Base-by-base conservation (phyloP, 2,329 filamentous ascomycete species). In the Penicillium vulpinum region DNA sequence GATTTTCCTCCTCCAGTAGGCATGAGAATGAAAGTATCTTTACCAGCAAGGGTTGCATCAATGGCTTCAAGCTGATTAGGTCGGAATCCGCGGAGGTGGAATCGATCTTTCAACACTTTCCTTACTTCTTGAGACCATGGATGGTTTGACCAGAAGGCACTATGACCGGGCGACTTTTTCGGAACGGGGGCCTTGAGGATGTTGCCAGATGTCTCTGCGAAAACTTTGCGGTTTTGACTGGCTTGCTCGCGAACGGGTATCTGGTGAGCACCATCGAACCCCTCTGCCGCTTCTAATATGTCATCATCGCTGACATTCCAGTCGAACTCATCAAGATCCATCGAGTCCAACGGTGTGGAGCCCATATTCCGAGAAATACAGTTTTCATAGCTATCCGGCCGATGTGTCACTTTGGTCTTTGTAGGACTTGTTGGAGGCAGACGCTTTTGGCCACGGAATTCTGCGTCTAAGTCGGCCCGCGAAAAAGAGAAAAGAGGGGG, bases 1-100 rank as follows among this genome's bases (percentile, higher is more conserved):
- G 93, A 97, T 72, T 99, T 99, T 40, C 94, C 94, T 58, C 94
- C 94, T 51, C 94, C 94, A 0, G 94, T 99, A 2, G 95, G 94
- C 94, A 99, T 99, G 38, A 99, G 80, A 16, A 99, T 89, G 71
- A 99, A 99, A 0, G 90, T 88, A 74, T 99, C 93, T 62, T 93
- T 87, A 3, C 93, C 94, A 29, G 80, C 81, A 44, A 99, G 79
- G 0, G 94, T 97, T 1, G 92, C 89, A 73, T 99, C 97, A 73
- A 99, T 97, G 15, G 94, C 92, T 74, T 97, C 91, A 2, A 97
- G 81, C 70, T 99, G 94, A 70, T 97, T 94, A 52, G 88, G 86
- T 29, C 95, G 87, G 70, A 99, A 99, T 0, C 91, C 91, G 52
- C 85, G 85, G 72, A 99, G 87, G 61, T 88, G 85, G 69, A 99